Evolutionary conservation across 306 rosid species (phyloP), one percentile per base, ranked within the genome.

Genomic region (Cotoneaster glaucophyllus): DNA sequence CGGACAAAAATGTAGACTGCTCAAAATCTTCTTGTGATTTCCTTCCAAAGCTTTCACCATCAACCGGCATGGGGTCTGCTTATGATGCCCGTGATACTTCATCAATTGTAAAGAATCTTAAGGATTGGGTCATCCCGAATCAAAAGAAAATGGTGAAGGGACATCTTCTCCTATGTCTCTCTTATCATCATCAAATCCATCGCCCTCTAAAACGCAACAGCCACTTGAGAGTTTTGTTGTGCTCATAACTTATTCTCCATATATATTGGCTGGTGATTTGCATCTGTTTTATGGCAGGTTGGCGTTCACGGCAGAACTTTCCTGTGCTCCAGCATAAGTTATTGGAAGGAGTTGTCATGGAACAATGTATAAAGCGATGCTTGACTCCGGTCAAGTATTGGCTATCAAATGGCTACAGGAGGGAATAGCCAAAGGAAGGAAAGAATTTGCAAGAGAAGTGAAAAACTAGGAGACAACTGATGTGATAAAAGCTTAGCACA

Each of bases 321-420:
- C 96, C 7, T 52, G 84, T 63, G 92, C 93, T 83, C 87, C 92
- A 2, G 96, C 96, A 0, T 93, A 90, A 90, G 80, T 84, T 80
- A 78, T 88, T 39, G 90, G 90, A 26, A 88, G 86, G 77, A 92
- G 96, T 79, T 92, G 96, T 79, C 97, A 92, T 70, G 97, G 97
- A 70, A 87, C 87, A 61, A 84, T 88, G 50, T 92, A 88, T 74
- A 92, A 88, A 83, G 93, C 96, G 44, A 83, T 87, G 64, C 93
- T 92, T 12, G 81, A 81, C 37, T 85, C 97, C 17, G 96, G 92
- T 74, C 89, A 81, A 75, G 69, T 76, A 61, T 74, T 92, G 85
- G 90, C 90, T 63, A 88, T 90, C 74, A 92, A 90, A 81, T 88
- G 93, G 91, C 81, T 92, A 69, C 81, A 83, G 82, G 92, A 92